Evolutionary conservation across 192 early-diverging fungal species (phyloP), one percentile per base, ranked within the genome.

Genomic region (Phycomyces blakesleeanus): DNA sequence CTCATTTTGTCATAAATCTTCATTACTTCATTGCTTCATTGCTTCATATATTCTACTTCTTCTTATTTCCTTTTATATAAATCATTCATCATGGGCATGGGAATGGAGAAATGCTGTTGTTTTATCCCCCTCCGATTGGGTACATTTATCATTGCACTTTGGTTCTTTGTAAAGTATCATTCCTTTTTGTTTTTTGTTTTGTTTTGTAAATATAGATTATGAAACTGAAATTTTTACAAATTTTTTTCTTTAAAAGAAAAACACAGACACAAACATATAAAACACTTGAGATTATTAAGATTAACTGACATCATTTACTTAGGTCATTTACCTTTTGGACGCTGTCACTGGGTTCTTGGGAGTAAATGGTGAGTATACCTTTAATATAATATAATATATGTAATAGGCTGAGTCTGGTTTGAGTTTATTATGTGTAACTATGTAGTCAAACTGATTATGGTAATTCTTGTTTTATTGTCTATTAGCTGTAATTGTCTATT

Each of bases 121-220:
- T 69, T 67, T 53, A 75, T 75, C 57, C 73, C 73, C 22, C 42
- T 75, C 24, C 47, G 73, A 49, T 53, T 67, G 16, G 73, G 67
- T 7, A 69, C 68, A 21, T 75, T 69, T 56, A 61, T 75, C 26
- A 75, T 75, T 57, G 63, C 73, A 27, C 54, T 69, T 18, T 68
- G 63, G 57, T 69, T 75, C 55, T 59, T 59, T 56, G 73, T 75
- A 75, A 54, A n/a, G n/a, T n/a, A n/a, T n/a, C n/a, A n/a, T n/a
- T n/a, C n/a, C n/a, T n/a, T n/a, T n/a, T n/a, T n/a, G n/a, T n/a
- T n/a, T n/a, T n/a, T n/a, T n/a, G n/a, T n/a, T n/a, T n/a, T n/a
- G n/a, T n/a, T n/a, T n/a, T n/a, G n/a, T n/a, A n/a, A n/a, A n/a
- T n/a, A n/a, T n/a, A n/a, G n/a, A n/a, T n/a, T n/a, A n/a, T n/a